phyloP scores from a whole-genome alignment of 78 protist species.

The Planoprotostelium fungivorum region DNA sequence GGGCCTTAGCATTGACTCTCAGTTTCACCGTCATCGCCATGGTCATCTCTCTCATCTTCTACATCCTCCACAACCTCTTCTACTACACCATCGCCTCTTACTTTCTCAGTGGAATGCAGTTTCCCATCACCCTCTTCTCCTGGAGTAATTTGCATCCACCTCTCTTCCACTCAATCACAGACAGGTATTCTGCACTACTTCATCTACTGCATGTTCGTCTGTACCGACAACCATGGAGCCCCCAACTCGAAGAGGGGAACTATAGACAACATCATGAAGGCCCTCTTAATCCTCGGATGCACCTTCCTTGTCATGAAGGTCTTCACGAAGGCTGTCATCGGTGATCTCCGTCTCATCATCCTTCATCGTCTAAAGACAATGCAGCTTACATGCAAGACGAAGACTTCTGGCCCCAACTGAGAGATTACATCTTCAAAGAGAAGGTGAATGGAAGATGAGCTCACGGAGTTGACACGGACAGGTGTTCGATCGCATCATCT shows the following conservation, averaged over 20 bases:
- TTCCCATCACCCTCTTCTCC: background rate
- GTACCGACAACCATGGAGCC: background rate
- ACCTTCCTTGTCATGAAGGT: background rate
- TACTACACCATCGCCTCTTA: background rate
- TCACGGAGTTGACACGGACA: no score
- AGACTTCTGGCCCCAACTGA: background rate
- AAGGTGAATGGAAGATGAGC: no score
- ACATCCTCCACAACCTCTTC: background rate
- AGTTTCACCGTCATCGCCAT: background rate
- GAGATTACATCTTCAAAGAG: background rate
- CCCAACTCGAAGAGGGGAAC: background rate
- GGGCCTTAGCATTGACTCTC: background rate
- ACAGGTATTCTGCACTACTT: background rate
- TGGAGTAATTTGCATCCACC: background rate
- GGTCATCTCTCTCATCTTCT: background rate
- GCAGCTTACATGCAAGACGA: background rate
- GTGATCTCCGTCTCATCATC: background rate
- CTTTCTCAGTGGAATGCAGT: background rate
- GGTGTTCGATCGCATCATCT: background rate
- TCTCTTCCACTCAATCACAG: background rate
- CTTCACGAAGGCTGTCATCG: background rate
- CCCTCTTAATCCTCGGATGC: background rate
- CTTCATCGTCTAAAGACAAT: background rate
- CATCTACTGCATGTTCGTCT: background rate
- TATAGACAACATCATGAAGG: background rate